Conservation (phyloP, 2,329 filamentous ascomycete genomes). For the Trichoderma guizhouense region DNA sequence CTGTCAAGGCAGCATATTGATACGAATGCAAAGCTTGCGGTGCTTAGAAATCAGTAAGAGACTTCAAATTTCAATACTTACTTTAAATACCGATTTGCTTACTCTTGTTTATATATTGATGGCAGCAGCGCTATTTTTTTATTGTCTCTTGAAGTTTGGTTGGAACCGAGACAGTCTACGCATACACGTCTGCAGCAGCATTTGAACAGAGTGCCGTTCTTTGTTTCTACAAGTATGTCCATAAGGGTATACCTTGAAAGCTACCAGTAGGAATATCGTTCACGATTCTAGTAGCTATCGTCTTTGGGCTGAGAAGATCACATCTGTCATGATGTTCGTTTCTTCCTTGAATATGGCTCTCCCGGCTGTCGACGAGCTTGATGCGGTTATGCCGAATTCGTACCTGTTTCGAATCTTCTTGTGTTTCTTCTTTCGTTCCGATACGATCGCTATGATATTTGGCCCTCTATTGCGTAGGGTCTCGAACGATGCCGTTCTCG, state of each 20-base stretch:
- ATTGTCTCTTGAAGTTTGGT: too few species aligned
- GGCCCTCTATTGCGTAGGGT: not conserved
- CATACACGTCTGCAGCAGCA: too few species aligned
- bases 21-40: not conserved
- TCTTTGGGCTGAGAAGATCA: not conserved
- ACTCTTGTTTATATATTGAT: too few species aligned
- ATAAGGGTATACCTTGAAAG: too few species aligned
- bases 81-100: not conserved
- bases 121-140: too few species aligned
- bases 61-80: not conserved
- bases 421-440: not conserved
- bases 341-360: not conserved
- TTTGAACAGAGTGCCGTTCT: too few species aligned
- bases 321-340: not conserved
- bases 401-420: not conserved
- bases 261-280: too few species aligned
- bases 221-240: too few species aligned
- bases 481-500: not conserved
- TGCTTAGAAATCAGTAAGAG: not conserved
- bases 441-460: not conserved
- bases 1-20: not conserved
- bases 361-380: not conserved
- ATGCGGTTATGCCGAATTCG: not conserved
- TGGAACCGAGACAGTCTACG: too few species aligned
- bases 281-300: too few species aligned